These are phyloP conservation scores for Curvularia verruculosa DNA, from an alignment of 2,329 filamentous ascomycete species.

Conservation along the genomic window DNA sequence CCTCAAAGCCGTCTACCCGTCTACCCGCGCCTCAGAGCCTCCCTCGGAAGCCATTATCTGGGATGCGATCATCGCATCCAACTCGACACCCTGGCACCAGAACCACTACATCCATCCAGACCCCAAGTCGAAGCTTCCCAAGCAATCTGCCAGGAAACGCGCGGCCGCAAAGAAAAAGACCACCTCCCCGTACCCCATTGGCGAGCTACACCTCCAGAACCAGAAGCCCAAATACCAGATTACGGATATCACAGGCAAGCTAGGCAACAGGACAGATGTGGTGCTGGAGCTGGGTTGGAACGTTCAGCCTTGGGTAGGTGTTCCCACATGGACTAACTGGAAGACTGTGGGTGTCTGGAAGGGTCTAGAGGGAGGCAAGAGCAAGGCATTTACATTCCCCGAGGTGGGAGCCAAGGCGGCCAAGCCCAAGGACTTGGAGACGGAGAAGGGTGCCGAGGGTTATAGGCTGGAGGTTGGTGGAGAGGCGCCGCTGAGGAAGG, in stretches of 20 bases:
- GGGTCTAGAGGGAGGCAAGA: slow-evolving; percentile 67
- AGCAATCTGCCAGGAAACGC: slow-evolving; percentile 46
- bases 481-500: slow-evolving; percentile 36
- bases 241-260: slow-evolving; percentile 81
- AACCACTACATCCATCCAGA: slow-evolving; percentile 62
- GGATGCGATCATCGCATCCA: slow-evolving; percentile 89
- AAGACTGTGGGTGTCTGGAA: slow-evolving; percentile 66
- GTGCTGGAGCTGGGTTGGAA: slow-evolving; percentile 89
- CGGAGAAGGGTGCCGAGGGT: slow-evolving; percentile 57
- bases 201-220: slow-evolving; percentile 77
- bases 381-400: slow-evolving; percentile 69
- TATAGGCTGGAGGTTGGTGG: slow-evolving; percentile 52
- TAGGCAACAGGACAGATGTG: slow-evolving; percentile 76
- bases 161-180: slow-evolving; percentile 17
- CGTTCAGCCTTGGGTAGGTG: slow-evolving; percentile 94
- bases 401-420: slow-evolving; percentile 69
- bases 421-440: slow-evolving; percentile 56
- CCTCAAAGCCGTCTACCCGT: slow-evolving; percentile 77
- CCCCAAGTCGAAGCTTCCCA: slow-evolving; percentile 58
- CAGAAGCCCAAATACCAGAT: slow-evolving; percentile 97
- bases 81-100: slow-evolving; percentile 62
- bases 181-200: slow-evolving; percentile 56
- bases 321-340: slow-evolving; percentile 74
- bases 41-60: slow-evolving; percentile 80
- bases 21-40: slow-evolving; percentile 51